These are phyloP conservation scores for Cajanus cajan DNA, from an alignment of 306 rosid genomes.

Conservation along the genomic window DNA sequence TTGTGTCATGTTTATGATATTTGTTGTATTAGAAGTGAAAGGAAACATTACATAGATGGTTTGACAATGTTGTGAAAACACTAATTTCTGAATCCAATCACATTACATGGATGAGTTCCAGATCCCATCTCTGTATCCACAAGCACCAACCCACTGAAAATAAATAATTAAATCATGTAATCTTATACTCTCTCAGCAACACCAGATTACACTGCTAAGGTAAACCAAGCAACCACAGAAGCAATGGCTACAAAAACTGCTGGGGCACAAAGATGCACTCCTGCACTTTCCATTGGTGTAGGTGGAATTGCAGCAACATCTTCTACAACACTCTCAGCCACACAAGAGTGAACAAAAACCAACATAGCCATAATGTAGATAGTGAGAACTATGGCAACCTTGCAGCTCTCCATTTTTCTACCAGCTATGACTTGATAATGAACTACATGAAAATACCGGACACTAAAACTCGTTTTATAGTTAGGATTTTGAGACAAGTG, in stretches of 20 bases:
- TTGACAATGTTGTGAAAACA: constrained; percentile 15
- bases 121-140: not conserved
- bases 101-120: not conserved
- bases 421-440: constrained; percentile 12
- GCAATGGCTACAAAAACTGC: constrained; percentile 40
- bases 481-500: constrained; percentile 18
- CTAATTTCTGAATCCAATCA: constrained; percentile 4
- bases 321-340: constrained; percentile 40
- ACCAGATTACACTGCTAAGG: constrained; percentile 32
- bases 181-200: not conserved
- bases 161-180: constrained; percentile 22
- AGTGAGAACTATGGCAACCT: constrained; percentile 40
- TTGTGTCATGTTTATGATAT: not conserved
- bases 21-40: constrained; percentile 17
- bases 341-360: constrained; percentile 30
- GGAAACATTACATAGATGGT: constrained; percentile 18
- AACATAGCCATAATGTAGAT: constrained; percentile 45
- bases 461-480: constrained; percentile 27
- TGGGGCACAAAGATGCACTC: constrained; percentile 29
- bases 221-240: constrained; percentile 48
- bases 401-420: constrained; percentile 34
- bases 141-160: not conserved
- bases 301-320: constrained; percentile 64
- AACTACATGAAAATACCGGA: constrained; percentile 18
- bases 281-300: constrained; percentile 65